A percentile compares a stretch with the other conserved stretches of the same genome.
These are phyloP conservation scores for Hypoxylon sp. DNA, from an alignment of 2,329 filamentous ascomycete species.

Conservation along the genomic window DNA sequence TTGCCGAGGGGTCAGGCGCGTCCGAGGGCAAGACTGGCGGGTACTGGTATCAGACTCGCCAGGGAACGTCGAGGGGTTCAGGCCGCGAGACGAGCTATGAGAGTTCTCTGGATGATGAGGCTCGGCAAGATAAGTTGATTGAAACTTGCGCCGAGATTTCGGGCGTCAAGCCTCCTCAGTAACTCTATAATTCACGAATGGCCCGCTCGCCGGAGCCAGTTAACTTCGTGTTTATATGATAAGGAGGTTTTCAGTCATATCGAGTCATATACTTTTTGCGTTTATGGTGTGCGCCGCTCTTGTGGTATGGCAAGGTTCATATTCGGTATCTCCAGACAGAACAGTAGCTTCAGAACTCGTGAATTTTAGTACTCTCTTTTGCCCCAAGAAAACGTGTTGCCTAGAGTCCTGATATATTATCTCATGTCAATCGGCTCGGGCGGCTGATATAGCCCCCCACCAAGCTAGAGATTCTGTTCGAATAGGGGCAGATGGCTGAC, in stretches of 20 bases:
- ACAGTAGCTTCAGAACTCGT: not conserved
- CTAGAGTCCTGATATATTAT: not conserved
- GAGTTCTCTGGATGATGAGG: constrained; percentile 55
- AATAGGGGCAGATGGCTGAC: not conserved
- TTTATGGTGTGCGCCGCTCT: not conserved
- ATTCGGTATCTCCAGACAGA: no score
- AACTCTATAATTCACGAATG: not conserved
- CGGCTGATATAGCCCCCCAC: not conserved
- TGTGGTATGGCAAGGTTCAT: not conserved
- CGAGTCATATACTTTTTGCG: not conserved
- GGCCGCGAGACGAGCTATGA: constrained; percentile 48
- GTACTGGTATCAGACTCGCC: constrained; percentile 34
- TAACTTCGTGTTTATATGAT: not conserved
- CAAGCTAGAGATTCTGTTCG: no score
- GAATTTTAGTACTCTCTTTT: no score
- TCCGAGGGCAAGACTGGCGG: constrained; percentile 28
- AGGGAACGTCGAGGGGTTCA: constrained; percentile 27
- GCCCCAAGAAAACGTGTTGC: no score
- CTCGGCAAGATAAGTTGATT: constrained; percentile 61
- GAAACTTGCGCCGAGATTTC: constrained; percentile 51
- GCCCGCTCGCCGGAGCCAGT: not conserved
- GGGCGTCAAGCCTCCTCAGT: constrained; percentile 35
- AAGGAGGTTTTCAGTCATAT: not conserved
- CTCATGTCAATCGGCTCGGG: not conserved
- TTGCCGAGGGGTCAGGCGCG: constrained; percentile 28